A percentile compares a stretch with the other conserved stretches of the same genome.
phyloP scores from a whole-genome alignment of 1,139 yeast genomes.

The Hyphopichia pseudoburtonii region DNA sequence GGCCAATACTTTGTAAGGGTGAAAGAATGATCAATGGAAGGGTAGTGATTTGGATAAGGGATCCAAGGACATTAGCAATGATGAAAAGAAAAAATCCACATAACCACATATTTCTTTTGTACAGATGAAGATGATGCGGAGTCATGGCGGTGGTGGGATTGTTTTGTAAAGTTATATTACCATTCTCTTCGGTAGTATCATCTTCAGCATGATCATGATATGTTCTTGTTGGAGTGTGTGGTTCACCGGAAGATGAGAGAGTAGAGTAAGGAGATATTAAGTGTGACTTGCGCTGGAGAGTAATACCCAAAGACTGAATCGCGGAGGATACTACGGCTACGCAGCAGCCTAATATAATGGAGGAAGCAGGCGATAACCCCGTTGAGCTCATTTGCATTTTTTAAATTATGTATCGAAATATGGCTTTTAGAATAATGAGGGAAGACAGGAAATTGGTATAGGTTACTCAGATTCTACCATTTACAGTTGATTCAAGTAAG shows the following conservation, averaged over 20 bases:
- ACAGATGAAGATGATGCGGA: constrained; percentile 29
- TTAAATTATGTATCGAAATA: background rate
- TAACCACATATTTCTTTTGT: constrained; percentile 71
- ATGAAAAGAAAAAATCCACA: constrained; percentile 71
- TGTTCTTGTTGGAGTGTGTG: background rate
- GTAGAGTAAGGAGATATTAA: constrained; percentile 20
- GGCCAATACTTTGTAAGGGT: constrained; percentile 84
- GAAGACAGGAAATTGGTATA: background rate
- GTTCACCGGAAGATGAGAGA: constrained; percentile 10
- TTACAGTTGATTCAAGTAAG: no score
- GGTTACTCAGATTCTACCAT: no score
- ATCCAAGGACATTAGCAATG: constrained; percentile 74
- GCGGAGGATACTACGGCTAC: constrained; percentile 82
- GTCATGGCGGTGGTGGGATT: constrained; percentile 6
- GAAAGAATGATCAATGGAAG: constrained; percentile 77
- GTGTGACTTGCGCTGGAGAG: constrained; percentile 82
- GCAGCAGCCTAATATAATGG: constrained; percentile 56
- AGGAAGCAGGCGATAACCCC: constrained; percentile 8
- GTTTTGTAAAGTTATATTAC: background rate
- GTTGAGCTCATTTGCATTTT: constrained; percentile 1
- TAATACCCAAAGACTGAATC: constrained; percentile 78
- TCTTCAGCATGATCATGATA: no score
- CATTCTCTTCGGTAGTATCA: no score
- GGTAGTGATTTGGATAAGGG: constrained; percentile 80
- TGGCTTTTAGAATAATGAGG: background rate